phyloP scores from a whole-genome alignment of 495 filamentous ascomycete species.

The Penicillium psychrofluorescens region DNA sequence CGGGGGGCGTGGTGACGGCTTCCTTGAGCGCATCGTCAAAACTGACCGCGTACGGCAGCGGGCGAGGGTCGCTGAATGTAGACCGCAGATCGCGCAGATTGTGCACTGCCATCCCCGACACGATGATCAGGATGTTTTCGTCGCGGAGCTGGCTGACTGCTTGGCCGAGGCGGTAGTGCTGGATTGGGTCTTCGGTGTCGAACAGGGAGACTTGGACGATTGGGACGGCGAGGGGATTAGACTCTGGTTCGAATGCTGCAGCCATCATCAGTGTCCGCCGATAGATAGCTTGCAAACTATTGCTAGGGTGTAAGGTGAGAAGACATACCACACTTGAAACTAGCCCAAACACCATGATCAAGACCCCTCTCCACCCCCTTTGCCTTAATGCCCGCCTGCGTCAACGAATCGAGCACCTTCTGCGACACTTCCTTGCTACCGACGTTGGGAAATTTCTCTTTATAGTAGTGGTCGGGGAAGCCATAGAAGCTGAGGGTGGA shows the following conservation, averaged over 20 bases:
- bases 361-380: conserved; percentile 60
- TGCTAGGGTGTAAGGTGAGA: conserved; percentile 7
- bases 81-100: conserved; percentile 63
- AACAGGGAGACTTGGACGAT: conserved; percentile 78
- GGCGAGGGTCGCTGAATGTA: conserved; percentile 33
- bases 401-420: conserved; percentile 53
- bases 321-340: conserved; percentile 55
- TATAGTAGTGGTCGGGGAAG: conserved; percentile 58
- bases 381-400: conserved; percentile 54
- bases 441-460: conserved; percentile 60
- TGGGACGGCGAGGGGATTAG: conserved; percentile 71
- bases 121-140: conserved; percentile 65
- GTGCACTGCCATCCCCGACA: conserved; percentile 83
- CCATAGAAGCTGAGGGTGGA: conserved; percentile 57
- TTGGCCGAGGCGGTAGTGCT: conserved; percentile 65
- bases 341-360: conserved; percentile 76
- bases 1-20: conserved; percentile 47
- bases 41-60: conserved; percentile 58
- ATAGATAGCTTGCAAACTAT: too few species aligned
- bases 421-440: conserved; percentile 62
- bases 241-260: conserved; percentile 57
- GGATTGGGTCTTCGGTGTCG: conserved; percentile 56
- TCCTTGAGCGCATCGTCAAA: conserved; percentile 77
- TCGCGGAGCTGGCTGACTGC: conserved; percentile 63
- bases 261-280: too few species aligned